Evolutionary conservation across 208 protist species (phyloP), one percentile per base, ranked within the genome.

Genomic region (Trypanosoma scelopori): DNA sequence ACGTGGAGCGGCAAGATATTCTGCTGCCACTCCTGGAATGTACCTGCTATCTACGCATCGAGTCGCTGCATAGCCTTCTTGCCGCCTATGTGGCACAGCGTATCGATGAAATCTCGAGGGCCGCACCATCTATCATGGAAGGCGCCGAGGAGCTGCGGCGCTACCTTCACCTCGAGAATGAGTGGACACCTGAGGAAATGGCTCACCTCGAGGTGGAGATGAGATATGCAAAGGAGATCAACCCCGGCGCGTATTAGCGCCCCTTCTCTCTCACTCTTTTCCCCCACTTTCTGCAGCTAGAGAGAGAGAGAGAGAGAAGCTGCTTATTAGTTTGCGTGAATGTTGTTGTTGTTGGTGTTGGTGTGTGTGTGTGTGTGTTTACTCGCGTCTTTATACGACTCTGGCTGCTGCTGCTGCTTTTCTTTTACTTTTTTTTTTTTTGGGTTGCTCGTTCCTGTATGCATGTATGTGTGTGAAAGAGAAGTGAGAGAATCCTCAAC

Each of bases 181-280:
- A 87, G 47, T 93, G 84, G 84, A 91, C 76, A 16, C 57, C 52
- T 47, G 84, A 89, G 57, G 87, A 91, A 66, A 87, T 80, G 75
- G 65, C 42, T 20, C 76, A 85, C 53, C 75, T 93, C 35, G 27
- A 55, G 35, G 50, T 71, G 49, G 87, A 93, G 70, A 91, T 93
- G 87, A 71, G 71, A 20, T 89, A 91, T 58, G 84, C 79, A 9
- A 83, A 88, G 65, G 47, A 75, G n/a, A 58, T 84, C 18, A 79
- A 87, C 58, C 78, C 76, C 0, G 63, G 76, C 37, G 84, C 72
- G 56, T 89, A 85, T 64, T 93, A 61, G 57, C 28, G n/a, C 43
- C 61, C 28, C 61, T 2, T 51, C 42, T 63, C 32, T 37, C 32
- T 37, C 32, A 11, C 32, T 37, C 32, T 37, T 9, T 37, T n/a